phyloP scores from a whole-genome alignment of 306 rosid genomes.

The Glycine soja region DNA sequence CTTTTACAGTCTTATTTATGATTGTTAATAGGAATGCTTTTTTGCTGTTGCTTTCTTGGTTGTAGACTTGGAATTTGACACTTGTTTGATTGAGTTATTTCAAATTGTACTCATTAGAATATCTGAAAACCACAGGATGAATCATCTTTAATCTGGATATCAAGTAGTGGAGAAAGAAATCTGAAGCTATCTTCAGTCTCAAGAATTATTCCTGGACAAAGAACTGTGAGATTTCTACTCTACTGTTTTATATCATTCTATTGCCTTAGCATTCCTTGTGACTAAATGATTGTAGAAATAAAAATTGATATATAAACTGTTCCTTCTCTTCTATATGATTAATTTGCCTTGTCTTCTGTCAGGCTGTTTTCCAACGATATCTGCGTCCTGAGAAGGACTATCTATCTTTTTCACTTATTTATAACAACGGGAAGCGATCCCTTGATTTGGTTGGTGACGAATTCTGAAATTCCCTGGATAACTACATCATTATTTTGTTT shows the following conservation, averaged over 20 bases:
- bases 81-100: conserved; percentile 41
- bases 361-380: conserved; percentile 96
- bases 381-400: conserved; percentile 87
- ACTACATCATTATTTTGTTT: conserved; percentile 1
- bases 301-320: conserved; percentile 33
- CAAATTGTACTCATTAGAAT: conserved; percentile 39
- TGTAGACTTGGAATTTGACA: conserved; percentile 8
- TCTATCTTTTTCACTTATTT: conserved; percentile 92
- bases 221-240: conserved; percentile 80
- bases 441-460: conserved; percentile 89
- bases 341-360: conserved; percentile 41
- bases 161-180: conserved; percentile 83
- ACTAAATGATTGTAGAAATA: conserved; percentile 2
- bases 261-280: conserved; percentile 28
- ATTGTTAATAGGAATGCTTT: conserved; percentile 11
- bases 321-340: conserved; percentile 36
- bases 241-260: conserved; percentile 36
- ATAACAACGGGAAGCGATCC: conserved; percentile 94
- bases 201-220: conserved; percentile 92
- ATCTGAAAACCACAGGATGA: conserved; percentile 72
- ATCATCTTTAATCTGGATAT: conserved; percentile 88
- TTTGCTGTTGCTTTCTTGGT: conserved; percentile 19
- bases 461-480: conserved; percentile 36
- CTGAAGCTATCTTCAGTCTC: conserved; percentile 89
- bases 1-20: conserved; percentile 18